Evolutionary conservation across 1,139 yeast genomes (phyloP), one percentile per base, ranked within the genome.

Genomic region (Magnusiomyces starmeri): DNA sequence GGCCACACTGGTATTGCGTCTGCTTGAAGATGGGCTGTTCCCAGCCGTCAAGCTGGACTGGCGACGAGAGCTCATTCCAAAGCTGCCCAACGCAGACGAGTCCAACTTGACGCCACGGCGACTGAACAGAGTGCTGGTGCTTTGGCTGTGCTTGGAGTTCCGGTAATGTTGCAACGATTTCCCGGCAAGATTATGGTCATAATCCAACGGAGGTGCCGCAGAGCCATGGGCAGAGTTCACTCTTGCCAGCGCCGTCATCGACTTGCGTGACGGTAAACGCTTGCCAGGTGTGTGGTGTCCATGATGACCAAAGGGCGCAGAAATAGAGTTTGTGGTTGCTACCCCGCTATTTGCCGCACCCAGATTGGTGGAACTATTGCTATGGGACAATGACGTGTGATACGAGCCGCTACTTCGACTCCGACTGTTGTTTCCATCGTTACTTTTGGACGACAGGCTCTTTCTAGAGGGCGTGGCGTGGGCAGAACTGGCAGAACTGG

Each of bases 181-280:
- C 37, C 37, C 18, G n/a, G 37, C 12, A 6, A 18, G 4, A n/a
- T 18, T 18, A 12, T 14, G 4, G 4, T 4, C 8, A 32, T 32
- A n/a, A 14, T n/a, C 37, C 12, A 32, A 18, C 37, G 37, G n/a
- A 4, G n/a, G n/a, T 18, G 12, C 18, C 6, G 37, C 12, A 25
- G 21, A 21, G 22, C 22, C 16, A 20, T 20, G 14, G 18, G 18
- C 10, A 20, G n/a, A 8, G 9, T 34, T n/a, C 9, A 21, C 7
- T 2, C 22, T 32, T 2, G 42, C 48, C 41, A 45, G 18, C 8
- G 48, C 27, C 9, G 48, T 45, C 27, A 32, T n/a, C 4, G 48
- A 45, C 27, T 45, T 45, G 21, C 48, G 26, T 10, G 48, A 45
- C 10, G 41, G 48, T 22, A 45, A 34, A 7, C 48, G 14, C 25